Evolutionary conservation across 148 eudicot genomes (phyloP).

Genomic region (Cornus kousa): DNA sequence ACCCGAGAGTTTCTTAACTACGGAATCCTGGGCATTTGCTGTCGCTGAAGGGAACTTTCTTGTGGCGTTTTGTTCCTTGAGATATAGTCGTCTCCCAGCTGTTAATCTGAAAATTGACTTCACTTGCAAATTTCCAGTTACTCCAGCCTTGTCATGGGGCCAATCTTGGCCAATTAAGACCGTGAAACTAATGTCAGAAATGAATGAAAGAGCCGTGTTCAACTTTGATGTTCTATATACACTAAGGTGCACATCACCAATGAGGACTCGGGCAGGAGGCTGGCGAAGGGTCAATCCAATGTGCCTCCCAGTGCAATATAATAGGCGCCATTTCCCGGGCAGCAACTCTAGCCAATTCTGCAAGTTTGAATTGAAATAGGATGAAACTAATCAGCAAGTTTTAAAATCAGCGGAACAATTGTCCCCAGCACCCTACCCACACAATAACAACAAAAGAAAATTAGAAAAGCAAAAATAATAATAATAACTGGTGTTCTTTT

Average conservation of each 20-base stretch:
- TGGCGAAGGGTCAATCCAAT: conserved; percentile 86
- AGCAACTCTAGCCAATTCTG: conserved; percentile 77
- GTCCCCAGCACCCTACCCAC: background rate
- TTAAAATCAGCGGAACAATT: no score
- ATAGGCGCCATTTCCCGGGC: conserved; percentile 93
- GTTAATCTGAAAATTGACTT: conserved; percentile 53
- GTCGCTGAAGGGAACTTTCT: conserved; percentile 22
- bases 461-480: background rate
- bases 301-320: conserved; percentile 79
- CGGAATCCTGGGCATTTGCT: conserved; percentile 31
- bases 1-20: conserved; percentile 49
- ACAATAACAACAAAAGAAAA: background rate
- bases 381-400: background rate
- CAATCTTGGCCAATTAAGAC: conserved; percentile 61
- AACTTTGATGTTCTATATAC: conserved; percentile 35
- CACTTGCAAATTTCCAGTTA: conserved; percentile 44
- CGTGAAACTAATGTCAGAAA: conserved; percentile 53
- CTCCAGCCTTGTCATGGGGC: conserved; percentile 82
- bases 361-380: conserved; percentile 10
- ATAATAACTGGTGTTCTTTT: background rate
- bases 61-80: conserved; percentile 44
- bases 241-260: conserved; percentile 57
- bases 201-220: conserved; percentile 47
- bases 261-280: conserved; percentile 65
- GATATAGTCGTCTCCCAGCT: conserved; percentile 74